Conservation (phyloP, 2,329 filamentous ascomycete genomes). For the Trichoderma afroharzianum region DNA sequence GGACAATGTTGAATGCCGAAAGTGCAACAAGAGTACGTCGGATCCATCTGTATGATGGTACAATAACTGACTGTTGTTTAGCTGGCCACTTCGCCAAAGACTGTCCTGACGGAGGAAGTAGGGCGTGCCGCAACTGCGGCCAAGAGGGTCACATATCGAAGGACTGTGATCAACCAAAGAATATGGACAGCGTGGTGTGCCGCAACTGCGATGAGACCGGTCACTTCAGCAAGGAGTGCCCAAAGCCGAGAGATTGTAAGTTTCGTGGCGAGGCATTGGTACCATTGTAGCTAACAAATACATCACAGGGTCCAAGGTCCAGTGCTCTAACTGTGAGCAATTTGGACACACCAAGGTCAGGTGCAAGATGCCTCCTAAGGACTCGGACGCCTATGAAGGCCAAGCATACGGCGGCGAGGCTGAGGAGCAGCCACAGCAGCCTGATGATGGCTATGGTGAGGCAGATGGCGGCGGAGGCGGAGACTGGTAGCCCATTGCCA, state of each 20-base stretch:
- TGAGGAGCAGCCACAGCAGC: neutral
- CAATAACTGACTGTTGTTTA: conserved; percentile 27
- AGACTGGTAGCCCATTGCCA: conserved; percentile 7
- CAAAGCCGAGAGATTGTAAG: conserved; percentile 47
- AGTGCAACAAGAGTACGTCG: conserved; percentile 58
- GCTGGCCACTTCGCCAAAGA: conserved; percentile 61
- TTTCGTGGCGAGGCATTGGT: neutral
- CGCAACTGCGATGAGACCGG: conserved; percentile 58
- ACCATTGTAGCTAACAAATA: conserved; percentile 21
- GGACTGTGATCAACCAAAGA: conserved; percentile 47
- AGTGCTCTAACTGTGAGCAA: conserved; percentile 38
- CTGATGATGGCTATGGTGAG: neutral
- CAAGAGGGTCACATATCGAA: conserved; percentile 55
- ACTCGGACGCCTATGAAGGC: neutral
- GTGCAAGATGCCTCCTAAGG: conserved; percentile 31
- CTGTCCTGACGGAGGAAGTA: conserved; percentile 59
- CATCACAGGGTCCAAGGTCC: conserved; percentile 37
- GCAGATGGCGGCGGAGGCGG: neutral
- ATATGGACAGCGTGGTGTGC: conserved; percentile 51
- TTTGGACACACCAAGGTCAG: conserved; percentile 39
- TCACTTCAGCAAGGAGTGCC: conserved; percentile 61
- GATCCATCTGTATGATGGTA: neutral
- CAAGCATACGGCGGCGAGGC: neutral
- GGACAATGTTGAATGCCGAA: conserved; percentile 61
- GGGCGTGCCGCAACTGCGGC: conserved; percentile 60